Evolutionary conservation across 163 green algal genomes (phyloP), one percentile per base, ranked within the genome.

Genomic region (Scenedesmus sp.): DNA sequence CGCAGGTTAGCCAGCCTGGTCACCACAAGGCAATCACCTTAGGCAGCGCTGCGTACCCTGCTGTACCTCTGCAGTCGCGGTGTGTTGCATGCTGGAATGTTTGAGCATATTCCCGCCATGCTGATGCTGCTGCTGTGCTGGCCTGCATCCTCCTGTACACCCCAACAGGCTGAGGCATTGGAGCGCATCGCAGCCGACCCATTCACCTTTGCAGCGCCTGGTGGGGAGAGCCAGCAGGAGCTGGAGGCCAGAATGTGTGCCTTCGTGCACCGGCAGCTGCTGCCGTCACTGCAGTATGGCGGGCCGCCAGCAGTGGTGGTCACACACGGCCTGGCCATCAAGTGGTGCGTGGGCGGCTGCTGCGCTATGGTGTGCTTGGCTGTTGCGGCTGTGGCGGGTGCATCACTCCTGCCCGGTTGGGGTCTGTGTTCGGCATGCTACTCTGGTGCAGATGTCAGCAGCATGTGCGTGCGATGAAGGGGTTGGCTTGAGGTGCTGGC

Each of bases 291-390:
- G 57, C 0, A 26, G 59, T 82, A 84, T 1, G 94, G 84, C 1
- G 91, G 90, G 18, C 89, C 89, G 0, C 93, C 91, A 1, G 92
- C 76, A 13, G 4, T 96, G 0, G 84, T 96, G 3, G 88, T 96
- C 20, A 73, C 86, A 12, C 94, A 96, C 77, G 94, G 94, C 34
- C 81, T 96, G 86, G 93, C 94, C 16, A 94, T 96, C 64, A 96
- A 96, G 64, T 94, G 92, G 92, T 94, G 91, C 82, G 16, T 60
- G 54, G 5, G n/a, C 54, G 34, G 34, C 7, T 59, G 46, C 20
- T 56, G 56, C 8, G 46, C 3, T 34, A 54, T 87, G n/a, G 54
- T 70, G 62, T 26, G 1, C 55, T 34, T 7, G 8, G 8, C 15
- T 56, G 9, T 77, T 55, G 55, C 52, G 16, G 4, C 64, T 89